phyloP scores from a whole-genome alignment of 257 asterid genomes.

The Ehretia macrophylla region DNA sequence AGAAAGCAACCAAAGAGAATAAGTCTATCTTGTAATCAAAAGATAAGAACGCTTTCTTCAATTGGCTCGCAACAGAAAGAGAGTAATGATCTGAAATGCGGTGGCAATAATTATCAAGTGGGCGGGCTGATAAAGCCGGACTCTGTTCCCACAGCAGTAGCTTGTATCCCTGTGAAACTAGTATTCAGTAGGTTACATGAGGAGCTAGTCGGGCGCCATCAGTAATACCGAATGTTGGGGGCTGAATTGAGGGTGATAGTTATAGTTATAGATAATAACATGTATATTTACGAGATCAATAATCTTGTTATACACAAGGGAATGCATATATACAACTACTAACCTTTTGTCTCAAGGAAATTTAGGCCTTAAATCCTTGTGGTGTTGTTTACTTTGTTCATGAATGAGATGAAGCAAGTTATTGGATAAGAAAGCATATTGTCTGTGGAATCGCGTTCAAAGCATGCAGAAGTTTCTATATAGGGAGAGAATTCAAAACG shows the following conservation, averaged over 20 bases:
- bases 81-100: conserved; percentile 23
- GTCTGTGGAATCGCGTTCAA: no score
- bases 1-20: conserved; percentile 49
- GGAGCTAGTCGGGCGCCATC: conserved; percentile 70
- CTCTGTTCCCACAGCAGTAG: conserved; percentile 43
- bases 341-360: background rate
- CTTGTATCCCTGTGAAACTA: conserved; percentile 91
- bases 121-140: conserved; percentile 53
- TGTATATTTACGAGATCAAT: conserved; percentile 67
- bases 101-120: conserved; percentile 23
- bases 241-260: conserved; percentile 22
- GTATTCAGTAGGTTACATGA: conserved; percentile 91
- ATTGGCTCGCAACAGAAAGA: conserved; percentile 53
- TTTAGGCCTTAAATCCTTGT: conserved; percentile 3
- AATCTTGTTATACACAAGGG: conserved; percentile 22
- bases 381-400: background rate
- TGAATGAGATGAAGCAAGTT: no score
- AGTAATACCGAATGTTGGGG: conserved; percentile 22
- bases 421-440: background rate
- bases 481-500: no score
- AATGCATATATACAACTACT: conserved; percentile 15
- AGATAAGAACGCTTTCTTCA: conserved; percentile 73
- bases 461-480: no score
- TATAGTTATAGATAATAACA: conserved; percentile 32
- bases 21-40: conserved; percentile 51